A percentile compares a stretch with the other conserved stretches of the same genome.
Conservation (phyloP, 2,329 filamentous ascomycete species). For the Tolypocladium album region DNA sequence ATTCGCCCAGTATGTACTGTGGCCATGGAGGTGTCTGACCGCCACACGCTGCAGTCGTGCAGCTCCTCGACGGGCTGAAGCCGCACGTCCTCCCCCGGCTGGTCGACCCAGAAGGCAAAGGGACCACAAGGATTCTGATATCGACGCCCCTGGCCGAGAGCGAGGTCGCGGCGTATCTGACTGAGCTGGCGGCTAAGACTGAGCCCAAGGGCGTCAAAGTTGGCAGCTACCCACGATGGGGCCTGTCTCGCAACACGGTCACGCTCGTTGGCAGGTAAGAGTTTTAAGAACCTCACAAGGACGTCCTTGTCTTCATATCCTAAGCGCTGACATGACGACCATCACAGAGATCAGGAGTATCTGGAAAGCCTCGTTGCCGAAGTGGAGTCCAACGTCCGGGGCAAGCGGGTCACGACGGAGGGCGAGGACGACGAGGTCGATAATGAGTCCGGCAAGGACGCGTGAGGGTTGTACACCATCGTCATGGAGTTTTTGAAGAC, state of each 20-base stretch:
- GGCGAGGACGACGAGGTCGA: slow-evolving; percentile 51
- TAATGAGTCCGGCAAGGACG: slow-evolving; percentile 1
- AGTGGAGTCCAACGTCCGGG: slow-evolving; percentile 66
- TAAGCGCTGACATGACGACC: slow-evolving; percentile 5
- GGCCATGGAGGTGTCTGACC: background rate
- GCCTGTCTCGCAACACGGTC: slow-evolving; percentile 77
- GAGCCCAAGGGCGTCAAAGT: slow-evolving; percentile 77
- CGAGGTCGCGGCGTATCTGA: slow-evolving; percentile 71
- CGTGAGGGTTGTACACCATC: background rate
- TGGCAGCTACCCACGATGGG: slow-evolving; percentile 90
- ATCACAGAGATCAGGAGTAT: slow-evolving; percentile 55
- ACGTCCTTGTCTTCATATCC: background rate
- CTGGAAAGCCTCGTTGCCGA: slow-evolving; percentile 71
- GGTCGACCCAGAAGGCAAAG: slow-evolving; percentile 69
- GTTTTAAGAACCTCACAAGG: background rate
- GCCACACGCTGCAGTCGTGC: slow-evolving; percentile 44
- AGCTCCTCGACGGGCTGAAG: slow-evolving; percentile 66
- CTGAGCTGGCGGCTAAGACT: slow-evolving; percentile 63
- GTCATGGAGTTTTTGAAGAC: background rate
- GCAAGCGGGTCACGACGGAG: slow-evolving; percentile 57
- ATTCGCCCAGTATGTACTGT: too few relatives aligned
- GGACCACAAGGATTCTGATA: slow-evolving; percentile 67
- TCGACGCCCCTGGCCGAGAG: slow-evolving; percentile 85
- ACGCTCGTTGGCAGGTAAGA: slow-evolving; percentile 61
- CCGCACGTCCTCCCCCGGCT: slow-evolving; percentile 60